Evolutionary conservation across 306 rosid genomes (phyloP).

Genomic region (Corylus avellana): DNA sequence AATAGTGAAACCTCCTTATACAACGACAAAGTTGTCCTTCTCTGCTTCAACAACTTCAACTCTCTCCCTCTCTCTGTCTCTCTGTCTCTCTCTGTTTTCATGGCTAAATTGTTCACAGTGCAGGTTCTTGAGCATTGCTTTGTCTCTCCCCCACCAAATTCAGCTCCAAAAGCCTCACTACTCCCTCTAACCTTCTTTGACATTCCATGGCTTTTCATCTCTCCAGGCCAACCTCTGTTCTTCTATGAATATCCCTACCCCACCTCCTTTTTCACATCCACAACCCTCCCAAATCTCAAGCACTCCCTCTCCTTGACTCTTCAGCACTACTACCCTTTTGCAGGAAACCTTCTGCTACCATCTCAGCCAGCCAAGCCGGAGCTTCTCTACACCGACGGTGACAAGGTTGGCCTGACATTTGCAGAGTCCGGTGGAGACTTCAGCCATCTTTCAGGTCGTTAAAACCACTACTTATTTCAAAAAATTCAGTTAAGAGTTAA

Average conservation of each 20-base stretch:
- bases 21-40: too few species aligned
- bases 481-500: too few species aligned
- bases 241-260: constrained; percentile 43
- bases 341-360: constrained; percentile 29
- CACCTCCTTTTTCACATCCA: constrained; percentile 33
- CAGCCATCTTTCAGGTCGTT: constrained; percentile 6
- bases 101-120: background rate
- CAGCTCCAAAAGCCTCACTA: constrained; percentile 26
- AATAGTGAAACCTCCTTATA: too few species aligned
- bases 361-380: constrained; percentile 31
- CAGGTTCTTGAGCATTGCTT: constrained; percentile 35
- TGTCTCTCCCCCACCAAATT: constrained; percentile 28
- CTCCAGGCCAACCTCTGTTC: constrained; percentile 52
- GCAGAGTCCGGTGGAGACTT: constrained; percentile 38
- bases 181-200: constrained; percentile 56
- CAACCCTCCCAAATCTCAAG: constrained; percentile 43
- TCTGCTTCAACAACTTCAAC: too few species aligned
- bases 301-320: constrained; percentile 51
- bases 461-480: too few species aligned
- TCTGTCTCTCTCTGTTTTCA: background rate
- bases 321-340: constrained; percentile 48
- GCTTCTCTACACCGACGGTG: constrained; percentile 16
- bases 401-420: constrained; percentile 32
- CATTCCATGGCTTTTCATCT: constrained; percentile 59
- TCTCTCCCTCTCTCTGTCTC: background rate